Evolutionary conservation across 1,284 basidiomycete species (phyloP).

Genomic region (Leccinum subrobustum): DNA sequence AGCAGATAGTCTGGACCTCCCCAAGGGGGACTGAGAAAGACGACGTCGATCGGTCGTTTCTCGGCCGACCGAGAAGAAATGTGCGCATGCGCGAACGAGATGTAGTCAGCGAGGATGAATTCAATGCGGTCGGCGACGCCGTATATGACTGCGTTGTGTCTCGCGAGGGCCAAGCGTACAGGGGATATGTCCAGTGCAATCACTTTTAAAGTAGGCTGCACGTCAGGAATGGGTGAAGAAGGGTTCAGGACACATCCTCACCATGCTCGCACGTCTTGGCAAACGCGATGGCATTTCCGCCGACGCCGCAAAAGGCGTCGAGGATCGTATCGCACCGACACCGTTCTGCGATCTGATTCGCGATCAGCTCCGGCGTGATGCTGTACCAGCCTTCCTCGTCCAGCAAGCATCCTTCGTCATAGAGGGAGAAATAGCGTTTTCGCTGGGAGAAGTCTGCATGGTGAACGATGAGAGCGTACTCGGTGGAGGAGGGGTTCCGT

Average conservation of each 20-base stretch:
- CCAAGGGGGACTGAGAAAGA: slow-evolving; percentile 94
- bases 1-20: slow-evolving; percentile 77
- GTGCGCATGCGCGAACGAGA: slow-evolving; percentile 72
- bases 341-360: slow-evolving; percentile 87
- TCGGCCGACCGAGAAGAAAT: slow-evolving; percentile 32
- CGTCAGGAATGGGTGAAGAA: slow-evolving; percentile 4
- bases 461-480: neutral
- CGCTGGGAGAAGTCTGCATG: slow-evolving; percentile 82
- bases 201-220: slow-evolving; percentile 45
- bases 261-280: slow-evolving; percentile 92
- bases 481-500: slow-evolving; percentile 30
- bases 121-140: slow-evolving; percentile 94
- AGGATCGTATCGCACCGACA: slow-evolving; percentile 83
- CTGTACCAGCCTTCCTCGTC: slow-evolving; percentile 97
- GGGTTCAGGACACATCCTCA: slow-evolving; percentile 36
- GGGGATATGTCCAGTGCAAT: slow-evolving; percentile 92
- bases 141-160: slow-evolving; percentile 90
- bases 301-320: slow-evolving; percentile 97
- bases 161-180: slow-evolving; percentile 79
- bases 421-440: slow-evolving; percentile 77
- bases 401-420: slow-evolving; percentile 74
- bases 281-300: slow-evolving; percentile 97
- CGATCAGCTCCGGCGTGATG: slow-evolving; percentile 92
- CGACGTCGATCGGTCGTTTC: slow-evolving; percentile 68
- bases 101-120: slow-evolving; percentile 87